Base-by-base conservation (phyloP, 257 asterid species). In the Solanum lycopersicoides region DNA sequence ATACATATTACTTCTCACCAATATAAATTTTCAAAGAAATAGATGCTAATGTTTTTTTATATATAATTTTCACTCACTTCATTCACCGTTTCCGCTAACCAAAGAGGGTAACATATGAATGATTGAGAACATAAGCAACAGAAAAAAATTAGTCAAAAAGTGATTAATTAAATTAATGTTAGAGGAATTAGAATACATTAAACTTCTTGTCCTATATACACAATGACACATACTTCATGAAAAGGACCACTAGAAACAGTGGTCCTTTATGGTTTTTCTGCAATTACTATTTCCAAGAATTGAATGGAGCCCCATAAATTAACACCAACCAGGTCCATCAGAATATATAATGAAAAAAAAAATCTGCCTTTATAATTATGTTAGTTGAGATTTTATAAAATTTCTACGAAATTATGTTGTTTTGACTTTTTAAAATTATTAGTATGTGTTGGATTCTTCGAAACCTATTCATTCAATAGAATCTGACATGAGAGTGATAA, bases 311-410 rank as follows among this genome's bases (percentile, higher is more conserved):
- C 86, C 59, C 69, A 86, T n/a, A 39, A 79, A 68, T 71, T 69
- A 88, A 69, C 86, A 90, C 20, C 32, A 87, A 88, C 18, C n/a
- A 87, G 83, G 89, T 59, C 89, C 89, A 87, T 83, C 53, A 86
- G 32, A 86, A 90, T 88, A 83, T 86, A 74, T 39, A 71, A 82
- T 75, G 76, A 73, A 47, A 66, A 37, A 66, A 35, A 53, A 86
- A 56, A 1, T 8, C 50, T 77, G 25, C 65, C 25, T 44, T 14
- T 4, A 2, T 9, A 35, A 20, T 9, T 35, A 18, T 32, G 28
- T 59, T 59, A 13, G 5, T 21, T 21, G 32, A 60, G n/a, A 60
- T 23, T 60, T 23, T 63, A 5, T n/a, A 63, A 59, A 63, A 10
- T 9, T 9, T 23, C 4, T 56, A 50, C 0, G 8, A 7, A 50